A percentile compares a stretch with the other conserved stretches of the same genome.
Conservation (phyloP, 768 basidiomycete genomes). For the Cyathus striatus region DNA sequence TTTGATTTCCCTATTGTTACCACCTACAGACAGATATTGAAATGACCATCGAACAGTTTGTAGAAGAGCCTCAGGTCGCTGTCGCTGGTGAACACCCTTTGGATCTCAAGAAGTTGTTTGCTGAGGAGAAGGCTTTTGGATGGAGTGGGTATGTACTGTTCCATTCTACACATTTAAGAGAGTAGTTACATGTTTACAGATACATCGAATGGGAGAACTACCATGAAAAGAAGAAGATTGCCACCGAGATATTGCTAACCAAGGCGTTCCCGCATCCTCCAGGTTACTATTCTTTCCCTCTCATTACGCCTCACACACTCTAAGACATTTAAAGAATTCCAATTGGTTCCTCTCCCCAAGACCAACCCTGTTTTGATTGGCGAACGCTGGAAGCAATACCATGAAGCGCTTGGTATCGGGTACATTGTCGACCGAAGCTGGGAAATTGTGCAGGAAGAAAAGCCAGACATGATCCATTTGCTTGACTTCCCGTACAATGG, state of each 20-base stretch:
- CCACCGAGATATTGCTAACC: slow-evolving; percentile 30
- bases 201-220: slow-evolving; percentile 47
- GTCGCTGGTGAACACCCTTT: slow-evolving; percentile 6
- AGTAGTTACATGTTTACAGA: slow-evolving; percentile 13
- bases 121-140: slow-evolving; percentile 7
- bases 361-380: slow-evolving; percentile 48
- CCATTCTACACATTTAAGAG: background rate
- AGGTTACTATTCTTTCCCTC: slow-evolving; percentile 16
- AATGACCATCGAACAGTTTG: no score
- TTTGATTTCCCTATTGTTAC: no score
- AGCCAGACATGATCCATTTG: slow-evolving; percentile 44
- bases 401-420: slow-evolving; percentile 41
- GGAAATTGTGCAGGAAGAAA: slow-evolving; percentile 46
- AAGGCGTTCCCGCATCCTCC: slow-evolving; percentile 35
- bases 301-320: background rate
- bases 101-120: slow-evolving; percentile 18
- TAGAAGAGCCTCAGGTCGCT: no score
- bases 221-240: slow-evolving; percentile 37
- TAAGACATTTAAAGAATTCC: slow-evolving; percentile 31
- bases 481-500: slow-evolving; percentile 56
- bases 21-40: no score
- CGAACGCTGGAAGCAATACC: slow-evolving; percentile 49
- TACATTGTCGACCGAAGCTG: slow-evolving; percentile 45
- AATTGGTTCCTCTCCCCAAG: slow-evolving; percentile 40
- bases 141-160: slow-evolving; percentile 7